A percentile compares a stretch with the other conserved stretches of the same genome.
phyloP scores from a whole-genome alignment of 2,329 filamentous ascomycete species.

The Penicillium sp. region DNA sequence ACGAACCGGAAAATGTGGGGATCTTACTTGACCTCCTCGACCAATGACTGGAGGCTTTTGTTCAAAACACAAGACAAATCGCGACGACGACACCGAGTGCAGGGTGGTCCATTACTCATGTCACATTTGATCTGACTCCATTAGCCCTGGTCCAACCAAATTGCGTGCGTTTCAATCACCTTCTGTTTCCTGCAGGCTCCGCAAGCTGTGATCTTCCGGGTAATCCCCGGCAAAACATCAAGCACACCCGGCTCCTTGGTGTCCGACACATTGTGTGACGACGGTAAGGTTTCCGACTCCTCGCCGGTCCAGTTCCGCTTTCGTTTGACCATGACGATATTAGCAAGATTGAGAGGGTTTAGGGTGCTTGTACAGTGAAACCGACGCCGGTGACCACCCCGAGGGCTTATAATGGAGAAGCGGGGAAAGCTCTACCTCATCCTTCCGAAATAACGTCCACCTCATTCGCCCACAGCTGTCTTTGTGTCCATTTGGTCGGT shows the following conservation, averaged over 20 bases:
- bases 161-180: conserved; percentile 30
- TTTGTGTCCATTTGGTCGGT: conserved; percentile 3
- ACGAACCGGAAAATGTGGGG: neutral
- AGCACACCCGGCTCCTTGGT: conserved; percentile 11
- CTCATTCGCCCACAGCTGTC: conserved; percentile 6
- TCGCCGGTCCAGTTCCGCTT: conserved; percentile 17
- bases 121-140: conserved; percentile 46
- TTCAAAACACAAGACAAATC: conserved; percentile 51
- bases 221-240: conserved; percentile 33
- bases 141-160: conserved; percentile 7
- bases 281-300: conserved; percentile 16
- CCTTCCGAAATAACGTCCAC: conserved; percentile 8
- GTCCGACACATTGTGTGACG: conserved; percentile 3
- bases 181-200: conserved; percentile 55
- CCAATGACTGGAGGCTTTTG: conserved; percentile 48
- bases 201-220: conserved; percentile 49
- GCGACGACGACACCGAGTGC: conserved; percentile 49
- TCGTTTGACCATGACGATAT: conserved; percentile 9
- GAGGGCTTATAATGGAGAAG: conserved; percentile 14
- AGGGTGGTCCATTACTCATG: conserved; percentile 50
- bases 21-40: conserved; percentile 45
- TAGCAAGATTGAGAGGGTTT: neutral
- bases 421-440: conserved; percentile 3
- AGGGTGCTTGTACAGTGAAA: neutral
- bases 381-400: conserved; percentile 14